Evolutionary conservation across 2,329 filamentous ascomycete species (phyloP).

Genomic region (Sclerotinia trifoliorum): DNA sequence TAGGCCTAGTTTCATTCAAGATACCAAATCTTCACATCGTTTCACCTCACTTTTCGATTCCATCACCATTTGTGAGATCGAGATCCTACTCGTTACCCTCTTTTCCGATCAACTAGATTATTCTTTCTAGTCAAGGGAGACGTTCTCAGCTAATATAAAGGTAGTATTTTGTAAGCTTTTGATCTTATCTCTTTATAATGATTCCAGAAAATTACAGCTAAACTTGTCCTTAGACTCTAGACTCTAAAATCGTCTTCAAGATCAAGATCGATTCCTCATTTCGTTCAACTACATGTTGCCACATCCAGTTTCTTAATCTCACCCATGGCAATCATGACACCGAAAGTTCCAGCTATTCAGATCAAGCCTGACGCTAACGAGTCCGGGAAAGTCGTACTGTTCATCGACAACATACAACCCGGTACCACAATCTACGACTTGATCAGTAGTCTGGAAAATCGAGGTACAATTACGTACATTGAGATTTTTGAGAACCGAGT

Average conservation of each 20-base stretch:
- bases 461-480: slow-evolving; percentile 48
- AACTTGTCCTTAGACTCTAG: neutral
- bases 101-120: neutral
- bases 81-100: too few relatives aligned
- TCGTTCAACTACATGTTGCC: neutral
- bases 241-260: neutral
- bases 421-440: slow-evolving; percentile 8
- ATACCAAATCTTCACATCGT: neutral
- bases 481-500: slow-evolving; percentile 51
- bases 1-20: neutral
- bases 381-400: neutral
- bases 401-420: slow-evolving; percentile 4
- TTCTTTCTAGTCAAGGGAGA: neutral
- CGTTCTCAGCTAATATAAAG: neutral
- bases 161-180: neutral
- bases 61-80: neutral
- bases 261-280: neutral
- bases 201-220: neutral
- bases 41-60: neutral
- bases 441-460: neutral
- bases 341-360: neutral
- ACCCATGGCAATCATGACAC: neutral
- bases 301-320: neutral
- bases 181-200: neutral
- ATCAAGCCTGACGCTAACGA: neutral